phyloP scores from a whole-genome alignment of 176 grass and related monocot species.

The Oryza officinalis region DNA sequence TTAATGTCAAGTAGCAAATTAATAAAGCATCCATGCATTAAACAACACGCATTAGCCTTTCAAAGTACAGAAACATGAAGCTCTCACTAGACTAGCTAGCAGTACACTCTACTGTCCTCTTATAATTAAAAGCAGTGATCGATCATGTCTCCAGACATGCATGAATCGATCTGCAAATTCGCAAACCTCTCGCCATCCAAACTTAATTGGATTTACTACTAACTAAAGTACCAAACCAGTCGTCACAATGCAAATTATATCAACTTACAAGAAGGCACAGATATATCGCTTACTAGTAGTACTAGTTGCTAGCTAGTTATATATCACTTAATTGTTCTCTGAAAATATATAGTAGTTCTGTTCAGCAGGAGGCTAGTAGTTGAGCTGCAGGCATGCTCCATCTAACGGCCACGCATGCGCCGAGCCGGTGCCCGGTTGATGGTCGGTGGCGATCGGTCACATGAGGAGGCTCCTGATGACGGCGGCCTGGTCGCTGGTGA shows the following conservation, averaged over 20 bases:
- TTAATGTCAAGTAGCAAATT: constrained; percentile 27
- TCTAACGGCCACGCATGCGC: background rate
- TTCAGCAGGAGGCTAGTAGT: background rate
- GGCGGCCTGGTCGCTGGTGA: constrained; percentile 69
- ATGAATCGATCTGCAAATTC: constrained; percentile 8
- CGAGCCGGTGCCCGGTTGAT: too few relatives aligned
- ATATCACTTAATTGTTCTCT: background rate
- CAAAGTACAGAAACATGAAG: constrained; percentile 41
- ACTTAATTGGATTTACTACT: constrained; percentile 26
- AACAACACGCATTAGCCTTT: constrained; percentile 34
- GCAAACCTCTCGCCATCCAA: constrained; percentile 29
- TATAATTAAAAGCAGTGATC: constrained; percentile 21
- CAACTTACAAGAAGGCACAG: constrained; percentile 17
- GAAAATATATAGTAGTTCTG: background rate
- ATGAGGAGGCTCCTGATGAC: constrained; percentile 78
- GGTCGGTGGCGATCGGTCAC: constrained; percentile 20
- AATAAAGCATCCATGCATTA: constrained; percentile 47
- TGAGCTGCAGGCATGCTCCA: background rate
- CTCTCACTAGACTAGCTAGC: background rate
- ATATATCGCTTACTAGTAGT: background rate
- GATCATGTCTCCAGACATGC: constrained; percentile 7
- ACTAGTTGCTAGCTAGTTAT: background rate
- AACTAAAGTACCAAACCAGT: constrained; percentile 13
- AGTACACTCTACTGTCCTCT: constrained; percentile 21
- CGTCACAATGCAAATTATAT: constrained; percentile 12